phyloP scores from a whole-genome alignment of 352 stramenopile species.

The Phytopythium litorale region DNA sequence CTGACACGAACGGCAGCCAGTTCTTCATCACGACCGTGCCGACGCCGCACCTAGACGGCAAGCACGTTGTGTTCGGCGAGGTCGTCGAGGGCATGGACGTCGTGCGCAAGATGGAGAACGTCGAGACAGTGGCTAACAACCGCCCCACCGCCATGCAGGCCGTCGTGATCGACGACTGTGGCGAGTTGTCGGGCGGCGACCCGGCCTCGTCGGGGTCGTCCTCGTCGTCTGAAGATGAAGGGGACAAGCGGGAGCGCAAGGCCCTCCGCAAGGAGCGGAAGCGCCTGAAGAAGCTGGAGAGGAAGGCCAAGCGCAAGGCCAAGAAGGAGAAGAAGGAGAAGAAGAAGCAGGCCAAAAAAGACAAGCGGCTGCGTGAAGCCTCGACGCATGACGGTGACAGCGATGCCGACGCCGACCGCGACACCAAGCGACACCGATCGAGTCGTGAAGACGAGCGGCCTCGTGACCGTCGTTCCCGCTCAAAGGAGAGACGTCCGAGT shows the following conservation, averaged over 20 bases:
- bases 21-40: conserved; percentile 84
- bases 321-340: conserved; percentile 32
- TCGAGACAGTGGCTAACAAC: conserved; percentile 76
- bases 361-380: conserved; percentile 5
- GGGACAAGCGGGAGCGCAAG: conserved; percentile 15
- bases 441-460: neutral
- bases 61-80: conserved; percentile 99
- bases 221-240: conserved; percentile 6
- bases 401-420: conserved; percentile 6
- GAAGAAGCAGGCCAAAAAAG: conserved; percentile 14
- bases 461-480: conserved; percentile 2
- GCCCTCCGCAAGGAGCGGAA: conserved; percentile 19
- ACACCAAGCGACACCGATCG: conserved; percentile 10
- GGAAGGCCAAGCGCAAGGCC: conserved; percentile 28
- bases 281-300: conserved; percentile 27
- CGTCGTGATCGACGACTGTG: conserved; percentile 95
- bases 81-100: conserved; percentile 80
- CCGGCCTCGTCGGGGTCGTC: conserved; percentile 10
- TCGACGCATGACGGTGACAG: neutral
- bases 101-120: conserved; percentile 90
- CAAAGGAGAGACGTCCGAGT: neutral
- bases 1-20: conserved; percentile 75
- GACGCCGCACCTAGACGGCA: conserved; percentile 96
- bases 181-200: conserved; percentile 41
- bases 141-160: conserved; percentile 75